Evolutionary conservation across 2,329 filamentous ascomycete species (phyloP).

Genomic region (Lomentospora prolificans): DNA sequence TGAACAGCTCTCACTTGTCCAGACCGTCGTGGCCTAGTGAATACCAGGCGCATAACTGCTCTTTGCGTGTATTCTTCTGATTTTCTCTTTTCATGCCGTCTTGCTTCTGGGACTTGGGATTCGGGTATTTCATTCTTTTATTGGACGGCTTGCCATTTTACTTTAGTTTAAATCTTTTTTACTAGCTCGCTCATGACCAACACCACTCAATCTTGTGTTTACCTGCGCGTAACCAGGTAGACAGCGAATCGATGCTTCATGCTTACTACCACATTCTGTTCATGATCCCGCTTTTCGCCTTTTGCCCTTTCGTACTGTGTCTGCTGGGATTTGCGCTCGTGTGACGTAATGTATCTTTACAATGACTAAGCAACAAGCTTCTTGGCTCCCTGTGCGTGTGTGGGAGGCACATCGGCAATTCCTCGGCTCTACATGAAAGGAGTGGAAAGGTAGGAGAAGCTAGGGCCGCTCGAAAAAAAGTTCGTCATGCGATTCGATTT

Average conservation of each 20-base stretch:
- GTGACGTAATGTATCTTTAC: background rate
- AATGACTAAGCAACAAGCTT: no score
- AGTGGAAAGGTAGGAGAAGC: background rate
- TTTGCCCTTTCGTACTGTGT: background rate
- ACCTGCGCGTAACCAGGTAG: background rate
- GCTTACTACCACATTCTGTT: background rate
- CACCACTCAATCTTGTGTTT: background rate
- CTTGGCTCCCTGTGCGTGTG: no score
- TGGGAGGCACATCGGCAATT: background rate
- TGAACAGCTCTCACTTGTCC: slow-evolving; percentile 2
- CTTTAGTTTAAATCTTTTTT: background rate
- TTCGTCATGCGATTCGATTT: slow-evolving; percentile 7
- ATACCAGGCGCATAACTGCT: no score
- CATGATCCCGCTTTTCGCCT: background rate
- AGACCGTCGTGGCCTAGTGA: background rate
- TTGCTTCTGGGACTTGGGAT: background rate
- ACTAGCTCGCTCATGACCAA: background rate
- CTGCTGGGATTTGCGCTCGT: no score
- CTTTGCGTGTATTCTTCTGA: background rate
- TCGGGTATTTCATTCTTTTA: background rate
- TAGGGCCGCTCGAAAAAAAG: background rate
- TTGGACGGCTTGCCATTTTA: background rate
- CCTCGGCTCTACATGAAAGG: background rate
- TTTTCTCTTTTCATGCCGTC: background rate
- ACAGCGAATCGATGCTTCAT: background rate